Evolutionary conservation across 306 rosid genomes (phyloP), one percentile per base, ranked within the genome.

Genomic region (Trifolium fragiferum): DNA sequence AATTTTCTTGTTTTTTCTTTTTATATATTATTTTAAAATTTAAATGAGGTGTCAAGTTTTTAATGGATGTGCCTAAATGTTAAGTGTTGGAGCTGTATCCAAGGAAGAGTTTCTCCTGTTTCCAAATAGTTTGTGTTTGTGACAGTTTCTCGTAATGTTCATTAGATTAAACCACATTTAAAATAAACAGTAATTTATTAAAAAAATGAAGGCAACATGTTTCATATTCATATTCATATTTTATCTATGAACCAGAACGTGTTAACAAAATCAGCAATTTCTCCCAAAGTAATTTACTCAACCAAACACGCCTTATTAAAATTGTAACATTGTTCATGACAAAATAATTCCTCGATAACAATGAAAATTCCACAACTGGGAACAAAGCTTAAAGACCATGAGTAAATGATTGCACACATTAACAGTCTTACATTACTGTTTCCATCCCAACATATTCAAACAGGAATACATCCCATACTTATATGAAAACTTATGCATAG

Each of bases 361-460:
- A 14, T 0, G 19, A 21, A 10, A 32, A 32, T 76, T 58, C 51
- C 55, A 59, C 1, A 21, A 33, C 11, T 65, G 35, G n/a, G 13
- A 77, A 50, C 70, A 59, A 47, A 23, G 20, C 7, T 57, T 44
- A 10, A 4, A 16, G 2, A 10, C 60, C 21, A 4, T 20, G 57
- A 50, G 41, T 30, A 49, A 44, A 68, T 16, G 72, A 59, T 13
- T 1, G 25, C 43, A 76, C 60, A 27, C 55, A 73, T 23, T 10
- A 41, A 53, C 46, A 55, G 27, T 23, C 6, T 12, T 21, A 30
- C n/a, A 59, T 6, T 16, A 51, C 14, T 14, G 62, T 75, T 61
- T 13, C 72, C 41, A 68, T 46, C 27, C 82, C 80, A 44, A 20
- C 61, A 57, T 54, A n/a, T 27, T 57, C 44, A 73, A 70, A 47